Evolutionary conservation across 768 basidiomycete species (phyloP), one percentile per base, ranked within the genome.

Genomic region (Mycena leptocephala): DNA sequence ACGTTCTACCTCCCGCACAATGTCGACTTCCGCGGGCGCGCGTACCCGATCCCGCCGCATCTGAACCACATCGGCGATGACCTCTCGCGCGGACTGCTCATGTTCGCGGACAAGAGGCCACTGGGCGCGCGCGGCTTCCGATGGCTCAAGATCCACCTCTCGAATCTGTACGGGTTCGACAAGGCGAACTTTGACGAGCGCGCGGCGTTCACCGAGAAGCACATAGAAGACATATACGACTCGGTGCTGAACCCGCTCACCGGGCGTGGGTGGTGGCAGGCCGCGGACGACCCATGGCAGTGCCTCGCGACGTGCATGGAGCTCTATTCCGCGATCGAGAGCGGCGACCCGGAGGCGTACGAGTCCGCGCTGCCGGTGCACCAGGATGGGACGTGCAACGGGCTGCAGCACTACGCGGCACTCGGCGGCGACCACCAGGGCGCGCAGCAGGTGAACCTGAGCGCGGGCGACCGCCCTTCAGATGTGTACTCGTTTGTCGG

Each of bases 321-420:
- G 81, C 88, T 99, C n/a, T 89, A 89, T 58, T 90, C 89, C 0
- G 98, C 98, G 2, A 88, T 97, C 0, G 90, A 94, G 51, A 94
- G 94, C 1, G 88, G 88, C 22, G 91, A 96, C 78, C 91, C 92
- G 20, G 89, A 92, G 51, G 90, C 91, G 0, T 90, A 88, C 75
- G 85, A 89, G 80, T 96, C 93, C 4, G 84, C 87, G 22, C 89
- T 98, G n/a, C 98, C 98, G 0, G 91, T 99, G 8, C 98, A 99
- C 82, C 98, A 99, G 84, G 98, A 99, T 78, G 98, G 98, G 4
- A 99, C 98, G 0, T 99, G 98, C 80, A 99, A 99, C 79, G 98
- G 98, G 32, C 89, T 99, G 77, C 98, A 99, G 86, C 98, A 99
- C 84, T 99, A 99, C 81, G 98, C 98, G 8, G 98, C 98, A 0